Evolutionary conservation across 768 basidiomycete species (phyloP).

Genomic region (Lentinula guzmanii): DNA sequence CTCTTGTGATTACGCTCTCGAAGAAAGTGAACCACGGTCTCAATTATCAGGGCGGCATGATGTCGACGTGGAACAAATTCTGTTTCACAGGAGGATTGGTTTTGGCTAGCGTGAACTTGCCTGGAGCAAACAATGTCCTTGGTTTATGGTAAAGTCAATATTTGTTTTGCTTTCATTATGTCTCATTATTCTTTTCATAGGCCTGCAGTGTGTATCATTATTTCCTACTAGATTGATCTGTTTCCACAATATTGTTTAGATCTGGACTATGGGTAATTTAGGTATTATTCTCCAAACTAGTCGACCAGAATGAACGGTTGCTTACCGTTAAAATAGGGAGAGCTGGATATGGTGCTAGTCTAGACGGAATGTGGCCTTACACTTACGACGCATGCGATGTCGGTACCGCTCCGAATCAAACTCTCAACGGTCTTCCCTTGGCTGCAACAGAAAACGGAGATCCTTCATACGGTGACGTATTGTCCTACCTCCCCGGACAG

Average conservation of each 20-base stretch:
- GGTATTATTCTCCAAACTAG: slow-evolving; percentile 7
- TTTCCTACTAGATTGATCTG: background rate
- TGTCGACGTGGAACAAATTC: slow-evolving; percentile 50
- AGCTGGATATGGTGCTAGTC: slow-evolving; percentile 49
- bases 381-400: slow-evolving; percentile 47
- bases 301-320: background rate
- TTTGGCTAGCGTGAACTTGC: slow-evolving; percentile 39
- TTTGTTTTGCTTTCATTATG: slow-evolving; percentile 4
- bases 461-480: slow-evolving; percentile 17
- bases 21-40: slow-evolving; percentile 61
- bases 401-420: slow-evolving; percentile 51
- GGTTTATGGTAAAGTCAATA: slow-evolving; percentile 6
- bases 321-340: slow-evolving; percentile 25
- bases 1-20: slow-evolving; percentile 64
- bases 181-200: slow-evolving; percentile 1
- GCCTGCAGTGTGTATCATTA: background rate
- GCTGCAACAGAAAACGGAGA: slow-evolving; percentile 29
- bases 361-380: slow-evolving; percentile 37
- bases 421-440: slow-evolving; percentile 35
- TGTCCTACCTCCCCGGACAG: slow-evolving; percentile 51
- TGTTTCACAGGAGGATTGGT: slow-evolving; percentile 79
- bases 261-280: slow-evolving; percentile 54
- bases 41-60: slow-evolving; percentile 40
- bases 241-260: slow-evolving; percentile 10
- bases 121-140: slow-evolving; percentile 34